phyloP scores from a whole-genome alignment of 257 asterid genomes.

The Solanum paucissectum region DNA sequence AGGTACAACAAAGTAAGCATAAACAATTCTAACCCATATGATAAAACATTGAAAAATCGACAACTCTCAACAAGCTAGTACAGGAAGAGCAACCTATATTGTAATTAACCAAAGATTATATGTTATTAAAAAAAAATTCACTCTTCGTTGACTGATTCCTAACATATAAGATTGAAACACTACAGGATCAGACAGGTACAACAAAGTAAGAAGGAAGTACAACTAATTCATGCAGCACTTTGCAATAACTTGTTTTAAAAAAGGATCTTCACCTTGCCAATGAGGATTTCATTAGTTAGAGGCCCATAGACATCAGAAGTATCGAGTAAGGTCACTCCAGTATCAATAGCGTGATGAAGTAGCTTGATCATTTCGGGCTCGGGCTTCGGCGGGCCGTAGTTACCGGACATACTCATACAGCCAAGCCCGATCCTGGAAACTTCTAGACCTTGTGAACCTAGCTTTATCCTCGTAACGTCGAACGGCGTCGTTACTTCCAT shows the following conservation, averaged over 20 bases:
- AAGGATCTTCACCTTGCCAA: constrained; percentile 11
- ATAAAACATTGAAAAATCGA: neutral
- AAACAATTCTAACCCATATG: neutral
- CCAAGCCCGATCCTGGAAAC: constrained; percentile 24
- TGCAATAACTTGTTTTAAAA: neutral
- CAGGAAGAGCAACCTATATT: too few species aligned
- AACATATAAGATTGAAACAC: neutral
- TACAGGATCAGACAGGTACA: neutral
- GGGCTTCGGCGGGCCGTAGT: constrained; percentile 24
- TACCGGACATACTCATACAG: constrained; percentile 27
- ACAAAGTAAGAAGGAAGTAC: too few species aligned
- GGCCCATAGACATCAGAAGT: constrained; percentile 15
- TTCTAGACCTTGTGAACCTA: constrained; percentile 23
- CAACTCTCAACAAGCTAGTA: too few species aligned
- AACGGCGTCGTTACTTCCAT: neutral
- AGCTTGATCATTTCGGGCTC: constrained; percentile 25
- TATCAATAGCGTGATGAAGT: constrained; percentile 19
- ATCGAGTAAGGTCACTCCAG: constrained; percentile 18
- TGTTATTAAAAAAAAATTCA: too few species aligned
- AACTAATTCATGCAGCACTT: neutral
- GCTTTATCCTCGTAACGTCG: constrained; percentile 8
- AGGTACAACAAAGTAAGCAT: too few species aligned
- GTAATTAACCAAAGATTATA: too few species aligned
- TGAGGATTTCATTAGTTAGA: constrained; percentile 18
- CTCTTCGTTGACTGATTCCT: too few species aligned